Base-by-base conservation (phyloP, 148 eudicot species). In the Vaccinium darrowii region DNA sequence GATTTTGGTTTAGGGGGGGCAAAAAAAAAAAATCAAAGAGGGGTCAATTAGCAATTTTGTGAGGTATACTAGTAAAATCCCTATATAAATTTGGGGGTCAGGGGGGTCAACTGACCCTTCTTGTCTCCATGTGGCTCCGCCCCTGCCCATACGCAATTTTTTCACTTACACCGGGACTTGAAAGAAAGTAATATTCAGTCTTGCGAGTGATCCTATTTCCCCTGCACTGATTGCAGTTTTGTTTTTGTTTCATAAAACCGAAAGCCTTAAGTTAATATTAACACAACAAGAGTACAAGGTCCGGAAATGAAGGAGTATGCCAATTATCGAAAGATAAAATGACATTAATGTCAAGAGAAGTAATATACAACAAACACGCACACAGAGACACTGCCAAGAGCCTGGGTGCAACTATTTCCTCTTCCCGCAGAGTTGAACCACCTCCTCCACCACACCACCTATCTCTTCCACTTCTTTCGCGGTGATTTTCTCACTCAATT, bases 391-490 rank as follows among this genome's bases (percentile, higher is more conserved):
- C n/a, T 16, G 63, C 69, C 10, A 1, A n/a, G 4, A 8, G 23
- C 8, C 23, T 63, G 27, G 11, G 27, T n/a, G 69, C 69, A 63
- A 56, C 69, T 63, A 63, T 63, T 63, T 63, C 25, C 27, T 63
- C 69, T 63, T n/a, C 27, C 69, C 69, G 6, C 25, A 63, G 69
- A 63, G 27, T 63, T 63, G 11, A 8, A 63, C 27, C 10, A 76
- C 3, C 47, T 76, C 81, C 23, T 57, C 56, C 36, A 57, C 81
- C 54, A 49, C 85, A 1, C 3, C 54, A 60, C 76, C 81, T 33
- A 84, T 43, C 85, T 84, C 81, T 76, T 84, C 81, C 30, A 50
- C 82, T 27, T 78, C 82, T 25, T 71, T 81, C 73, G 8, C 19
- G 4, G 56, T 76, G 51, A 84, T 33, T 8, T 23, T 65, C 36